A percentile compares a stretch with the other conserved stretches of the same genome.
These are phyloP conservation scores for Lachnellula cervina DNA, from an alignment of 2,329 filamentous ascomycete species.

Conservation along the genomic window DNA sequence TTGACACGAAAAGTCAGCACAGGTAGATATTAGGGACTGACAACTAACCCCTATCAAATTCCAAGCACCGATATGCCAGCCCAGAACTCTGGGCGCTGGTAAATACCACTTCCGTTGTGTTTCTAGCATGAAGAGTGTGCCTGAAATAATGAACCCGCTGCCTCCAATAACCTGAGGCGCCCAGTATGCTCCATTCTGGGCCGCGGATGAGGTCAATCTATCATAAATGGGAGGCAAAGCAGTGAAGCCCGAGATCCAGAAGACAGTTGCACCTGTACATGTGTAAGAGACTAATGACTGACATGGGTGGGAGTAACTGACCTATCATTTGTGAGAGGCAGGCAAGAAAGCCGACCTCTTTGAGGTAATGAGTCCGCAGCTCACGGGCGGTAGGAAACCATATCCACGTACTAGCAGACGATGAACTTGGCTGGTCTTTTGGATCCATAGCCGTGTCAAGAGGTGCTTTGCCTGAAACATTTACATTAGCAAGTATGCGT, in stretches of 20 bases:
- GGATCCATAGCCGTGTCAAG: slow-evolving; percentile 12
- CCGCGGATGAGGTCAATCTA: slow-evolving; percentile 39
- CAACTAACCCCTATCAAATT: slow-evolving; percentile 50
- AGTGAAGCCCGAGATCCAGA: slow-evolving; percentile 59
- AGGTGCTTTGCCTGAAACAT: slow-evolving; percentile 11
- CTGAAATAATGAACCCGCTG: slow-evolving; percentile 54
- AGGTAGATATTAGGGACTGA: background rate
- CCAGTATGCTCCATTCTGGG: slow-evolving; percentile 56
- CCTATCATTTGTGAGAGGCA: slow-evolving; percentile 51
- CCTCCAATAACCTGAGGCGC: slow-evolving; percentile 59
- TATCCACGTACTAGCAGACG: slow-evolving; percentile 40
- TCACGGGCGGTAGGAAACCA: slow-evolving; percentile 58
- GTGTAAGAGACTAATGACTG: background rate
- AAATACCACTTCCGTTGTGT: slow-evolving; percentile 60
- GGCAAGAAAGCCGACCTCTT: slow-evolving; percentile 59
- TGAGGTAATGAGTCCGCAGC: slow-evolving; percentile 54
- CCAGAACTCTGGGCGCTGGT: slow-evolving; percentile 51
- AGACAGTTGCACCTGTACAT: slow-evolving; percentile 6
- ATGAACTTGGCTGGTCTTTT: slow-evolving; percentile 12
- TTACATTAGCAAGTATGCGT: slow-evolving; percentile 2
- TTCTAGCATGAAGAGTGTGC: slow-evolving; percentile 59
- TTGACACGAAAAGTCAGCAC: background rate
- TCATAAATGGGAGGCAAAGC: slow-evolving; percentile 52
- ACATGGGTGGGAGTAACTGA: slow-evolving; percentile 5
- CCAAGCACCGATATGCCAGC: slow-evolving; percentile 65